Evolutionary conservation across 1,284 basidiomycete species (phyloP).

Genomic region (Cryptococcus jaspeensis): DNA sequence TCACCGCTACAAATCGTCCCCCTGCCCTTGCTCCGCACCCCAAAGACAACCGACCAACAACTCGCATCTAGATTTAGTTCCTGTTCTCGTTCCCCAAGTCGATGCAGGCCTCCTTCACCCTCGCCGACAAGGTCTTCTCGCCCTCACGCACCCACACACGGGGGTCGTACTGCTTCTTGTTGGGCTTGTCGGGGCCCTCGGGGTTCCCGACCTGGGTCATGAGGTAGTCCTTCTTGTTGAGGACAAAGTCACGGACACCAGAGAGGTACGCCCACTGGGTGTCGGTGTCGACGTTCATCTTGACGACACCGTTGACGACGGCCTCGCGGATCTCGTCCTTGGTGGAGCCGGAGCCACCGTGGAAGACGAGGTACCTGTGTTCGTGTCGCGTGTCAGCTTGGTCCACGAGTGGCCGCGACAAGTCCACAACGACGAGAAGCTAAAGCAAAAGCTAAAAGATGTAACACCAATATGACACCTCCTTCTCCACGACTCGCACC

Average conservation of each 20-base stretch:
- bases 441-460: constrained; percentile 16
- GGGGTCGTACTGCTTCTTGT: constrained; percentile 95
- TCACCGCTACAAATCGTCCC: too few relatives aligned
- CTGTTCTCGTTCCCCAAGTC: constrained; percentile 77
- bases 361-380: constrained; percentile 96
- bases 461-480: constrained; percentile 49
- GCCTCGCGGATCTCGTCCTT: constrained; percentile 96
- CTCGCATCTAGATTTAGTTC: constrained; percentile 20
- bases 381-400: constrained; percentile 11
- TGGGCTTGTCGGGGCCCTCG: constrained; percentile 88
- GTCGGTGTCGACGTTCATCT: constrained; percentile 95
- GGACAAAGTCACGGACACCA: constrained; percentile 87
- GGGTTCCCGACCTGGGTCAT: constrained; percentile 89
- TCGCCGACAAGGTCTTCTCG: constrained; percentile 85
- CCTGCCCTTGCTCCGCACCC: too few relatives aligned
- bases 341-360: constrained; percentile 96
- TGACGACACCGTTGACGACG: constrained; percentile 88
- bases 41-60: not conserved
- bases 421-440: not conserved
- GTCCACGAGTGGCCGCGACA: not conserved
- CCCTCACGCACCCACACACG: constrained; percentile 98
- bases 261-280: constrained; percentile 82
- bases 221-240: constrained; percentile 81
- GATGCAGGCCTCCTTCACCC: constrained; percentile 87
- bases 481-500: constrained; percentile 42